phyloP scores from a whole-genome alignment of 345 rosid species.

The Pistacia vera region DNA sequence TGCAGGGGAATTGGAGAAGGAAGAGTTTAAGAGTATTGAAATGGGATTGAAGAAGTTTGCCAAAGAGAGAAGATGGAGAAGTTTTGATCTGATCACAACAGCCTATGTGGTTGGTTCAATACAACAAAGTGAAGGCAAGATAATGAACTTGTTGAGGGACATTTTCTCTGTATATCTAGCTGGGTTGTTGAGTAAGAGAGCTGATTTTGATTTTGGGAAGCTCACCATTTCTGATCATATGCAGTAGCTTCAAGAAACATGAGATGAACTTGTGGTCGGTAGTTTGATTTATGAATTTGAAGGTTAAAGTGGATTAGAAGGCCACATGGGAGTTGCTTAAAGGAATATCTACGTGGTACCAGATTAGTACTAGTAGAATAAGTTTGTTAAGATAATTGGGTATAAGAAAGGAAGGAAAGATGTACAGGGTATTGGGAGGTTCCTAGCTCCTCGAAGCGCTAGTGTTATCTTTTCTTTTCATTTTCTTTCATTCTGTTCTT shows the following conservation, averaged over 20 bases:
- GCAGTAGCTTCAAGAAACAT: not conserved
- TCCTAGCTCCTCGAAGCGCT: too few relatives aligned
- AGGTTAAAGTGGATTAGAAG: too few relatives aligned
- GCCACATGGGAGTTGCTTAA: too few relatives aligned
- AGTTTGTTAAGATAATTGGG: too few relatives aligned
- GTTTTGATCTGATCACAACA: conserved; percentile 53
- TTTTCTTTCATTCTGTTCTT: too few relatives aligned
- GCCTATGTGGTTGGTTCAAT: conserved; percentile 51
- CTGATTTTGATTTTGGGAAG: conserved; percentile 56
- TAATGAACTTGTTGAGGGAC: conserved; percentile 46
- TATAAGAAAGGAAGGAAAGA: too few relatives aligned
- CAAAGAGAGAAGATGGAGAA: conserved; percentile 68
- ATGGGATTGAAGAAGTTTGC: conserved; percentile 46
- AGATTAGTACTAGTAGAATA: too few relatives aligned
- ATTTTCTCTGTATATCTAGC: conserved; percentile 35
- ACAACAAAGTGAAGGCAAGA: conserved; percentile 42
- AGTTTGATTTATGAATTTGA: too few relatives aligned
- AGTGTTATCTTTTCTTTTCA: too few relatives aligned
- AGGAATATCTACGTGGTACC: too few relatives aligned
- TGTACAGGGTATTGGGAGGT: too few relatives aligned
- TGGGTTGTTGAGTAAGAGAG: conserved; percentile 31
- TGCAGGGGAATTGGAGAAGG: conserved; percentile 20
- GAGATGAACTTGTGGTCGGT: too few relatives aligned
- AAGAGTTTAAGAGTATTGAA: conserved; percentile 37
- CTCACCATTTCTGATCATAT: conserved; percentile 19